Conservation (phyloP, 257 asterid genomes). For the Sherardia arvensis region DNA sequence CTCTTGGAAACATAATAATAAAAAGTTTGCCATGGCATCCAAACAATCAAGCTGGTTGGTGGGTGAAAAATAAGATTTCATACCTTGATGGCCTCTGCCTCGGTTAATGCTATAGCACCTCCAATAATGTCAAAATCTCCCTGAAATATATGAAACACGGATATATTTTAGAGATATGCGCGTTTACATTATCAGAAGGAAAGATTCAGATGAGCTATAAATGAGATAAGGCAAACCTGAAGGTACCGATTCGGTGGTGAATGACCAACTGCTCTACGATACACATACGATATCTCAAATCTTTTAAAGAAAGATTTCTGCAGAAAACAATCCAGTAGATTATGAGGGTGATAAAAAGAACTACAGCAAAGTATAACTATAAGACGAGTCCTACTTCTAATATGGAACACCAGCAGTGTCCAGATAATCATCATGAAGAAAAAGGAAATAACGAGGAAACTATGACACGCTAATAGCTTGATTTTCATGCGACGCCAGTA, state of each 20-base stretch:
- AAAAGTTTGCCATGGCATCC: conserved; percentile 3
- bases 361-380: neutral
- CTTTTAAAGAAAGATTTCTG: conserved; percentile 83
- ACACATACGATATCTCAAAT: conserved; percentile 74
- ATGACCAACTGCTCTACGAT: conserved; percentile 89
- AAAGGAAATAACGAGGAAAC: neutral
- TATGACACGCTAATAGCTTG: too few species aligned
- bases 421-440: neutral
- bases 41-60: conserved; percentile 1
- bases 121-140: conserved; percentile 96
- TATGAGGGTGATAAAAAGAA: neutral
- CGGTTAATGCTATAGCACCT: conserved; percentile 80
- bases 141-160: conserved; percentile 26
- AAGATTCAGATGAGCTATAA: conserved; percentile 5
- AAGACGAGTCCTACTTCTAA: neutral
- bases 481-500: neutral
- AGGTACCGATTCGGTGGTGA: conserved; percentile 93
- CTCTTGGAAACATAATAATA: conserved; percentile 3
- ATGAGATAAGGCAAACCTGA: conserved; percentile 49
- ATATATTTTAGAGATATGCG: neutral
- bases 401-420: neutral
- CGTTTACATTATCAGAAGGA: neutral
- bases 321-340: conserved; percentile 3
- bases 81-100: conserved; percentile 94
- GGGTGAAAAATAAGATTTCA: conserved; percentile 17